phyloP scores from a whole-genome alignment of 2,329 filamentous ascomycete species.

The Teratosphaeria viscida region DNA sequence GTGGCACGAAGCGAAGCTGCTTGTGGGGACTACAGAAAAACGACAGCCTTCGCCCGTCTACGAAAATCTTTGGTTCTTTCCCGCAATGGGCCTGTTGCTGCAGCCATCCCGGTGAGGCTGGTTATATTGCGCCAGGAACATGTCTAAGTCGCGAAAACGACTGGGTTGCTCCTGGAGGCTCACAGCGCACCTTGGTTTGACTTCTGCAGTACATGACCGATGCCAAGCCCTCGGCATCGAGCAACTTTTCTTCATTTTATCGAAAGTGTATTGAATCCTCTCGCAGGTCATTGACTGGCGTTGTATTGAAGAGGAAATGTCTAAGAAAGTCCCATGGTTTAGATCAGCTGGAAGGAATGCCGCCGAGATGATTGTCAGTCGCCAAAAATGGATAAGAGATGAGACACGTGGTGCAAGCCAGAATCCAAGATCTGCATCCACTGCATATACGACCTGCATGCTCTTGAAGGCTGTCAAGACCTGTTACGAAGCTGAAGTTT shows the following conservation, averaged over 20 bases:
- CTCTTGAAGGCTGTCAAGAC: neutral
- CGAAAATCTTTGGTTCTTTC: neutral
- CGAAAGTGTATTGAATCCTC: too few species aligned
- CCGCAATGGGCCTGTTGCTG: neutral
- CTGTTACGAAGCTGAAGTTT: neutral
- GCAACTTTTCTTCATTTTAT: neutral
- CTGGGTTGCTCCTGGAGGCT: neutral
- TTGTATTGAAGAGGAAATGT: too few species aligned
- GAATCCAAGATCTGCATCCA: neutral
- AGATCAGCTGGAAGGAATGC: neutral
- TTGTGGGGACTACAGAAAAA: neutral
- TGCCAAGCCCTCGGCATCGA: neutral
- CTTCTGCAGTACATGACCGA: neutral
- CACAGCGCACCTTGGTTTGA: neutral
- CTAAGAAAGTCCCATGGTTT: neutral
- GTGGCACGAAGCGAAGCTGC: neutral
- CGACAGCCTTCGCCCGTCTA: neutral
- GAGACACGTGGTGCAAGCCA: neutral
- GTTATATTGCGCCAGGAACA: neutral
- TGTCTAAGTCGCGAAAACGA: neutral
- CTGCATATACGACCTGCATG: neutral
- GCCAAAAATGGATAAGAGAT: neutral
- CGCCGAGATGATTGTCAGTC: neutral
- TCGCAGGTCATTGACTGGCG: too few species aligned
- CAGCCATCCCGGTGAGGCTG: neutral